Base-by-base conservation (phyloP, 345 rosid species). In the Moricandia arvensis region DNA sequence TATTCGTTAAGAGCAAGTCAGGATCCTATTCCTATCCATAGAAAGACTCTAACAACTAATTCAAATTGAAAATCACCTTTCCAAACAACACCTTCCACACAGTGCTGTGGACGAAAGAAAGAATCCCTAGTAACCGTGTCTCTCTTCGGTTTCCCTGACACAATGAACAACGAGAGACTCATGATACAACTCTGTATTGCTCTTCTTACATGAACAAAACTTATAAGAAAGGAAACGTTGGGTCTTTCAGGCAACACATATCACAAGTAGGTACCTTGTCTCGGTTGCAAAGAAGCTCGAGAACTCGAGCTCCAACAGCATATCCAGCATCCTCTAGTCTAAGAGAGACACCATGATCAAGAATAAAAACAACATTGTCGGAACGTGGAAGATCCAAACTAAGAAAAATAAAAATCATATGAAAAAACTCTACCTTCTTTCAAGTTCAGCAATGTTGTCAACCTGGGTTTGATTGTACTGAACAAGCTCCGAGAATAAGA, bases 41-140 rank as follows among this genome's bases (percentile, higher is more conserved):
- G 45, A 72, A 51, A 60, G 5, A 33, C 11, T 29, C 31, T 21
- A 21, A 21, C 47, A 41, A 12, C 5, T 41, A 43, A 43, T 43
- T 13, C n/a, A 43, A 64, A 65, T 7, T 12, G n/a, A n/a, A n/a
- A 13, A 45, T 53, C 70, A 88, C 97, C 87, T 92, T 95, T 78
- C 97, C 99, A 81, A 92, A 95, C 77, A 95, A 84, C 27, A 87
- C 97, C 83, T 95, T 95, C 97, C 97, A 92, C 58, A 95, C 97
- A 0, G 98, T 92, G 83, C 94, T 95, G 82, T 92, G 97, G 16
- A 95, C 93, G 73, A 95, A 90, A 70, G 97, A 92, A 55, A 95
- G 80, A 65, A 93, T 93, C 53, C 98, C 99, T 73, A 95, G 73
- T 69, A 95, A 83, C 62, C 96, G 84, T 18, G 97, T 95, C 86